Conservation (phyloP, 768 basidiomycete species). For the Goffeauzyma gilvescens region DNA sequence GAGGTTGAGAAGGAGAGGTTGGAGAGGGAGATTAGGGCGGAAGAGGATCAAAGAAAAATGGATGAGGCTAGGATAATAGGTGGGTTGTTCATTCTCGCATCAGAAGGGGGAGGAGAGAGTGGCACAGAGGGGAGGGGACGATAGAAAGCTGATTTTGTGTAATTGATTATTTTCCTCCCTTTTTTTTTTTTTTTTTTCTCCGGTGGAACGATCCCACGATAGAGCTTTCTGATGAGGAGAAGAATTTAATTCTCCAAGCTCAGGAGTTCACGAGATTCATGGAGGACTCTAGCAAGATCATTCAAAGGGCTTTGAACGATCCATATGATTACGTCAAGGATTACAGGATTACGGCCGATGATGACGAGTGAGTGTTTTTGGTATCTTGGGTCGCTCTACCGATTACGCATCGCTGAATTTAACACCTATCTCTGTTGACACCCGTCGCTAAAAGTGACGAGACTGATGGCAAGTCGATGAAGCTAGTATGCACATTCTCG, state of each 20-base stretch:
- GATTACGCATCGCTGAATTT: not conserved
- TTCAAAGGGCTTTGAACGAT: constrained; percentile 85
- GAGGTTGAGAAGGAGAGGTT: constrained; percentile 72
- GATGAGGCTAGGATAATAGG: constrained; percentile 14
- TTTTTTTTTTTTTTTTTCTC: not conserved
- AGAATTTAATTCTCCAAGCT: constrained; percentile 57
- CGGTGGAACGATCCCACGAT: not conserved
- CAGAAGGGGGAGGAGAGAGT: no score
- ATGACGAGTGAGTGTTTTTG: constrained; percentile 47
- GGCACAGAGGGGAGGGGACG: no score
- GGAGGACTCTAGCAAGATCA: constrained; percentile 81
- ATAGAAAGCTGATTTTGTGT: not conserved
- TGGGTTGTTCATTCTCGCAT: no score
- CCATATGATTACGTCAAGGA: constrained; percentile 92
- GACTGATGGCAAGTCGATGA: constrained; percentile 70
- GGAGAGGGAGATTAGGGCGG: constrained; percentile 44
- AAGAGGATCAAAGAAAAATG: constrained; percentile 15
- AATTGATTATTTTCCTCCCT: not conserved
- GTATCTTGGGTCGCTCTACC: not conserved
- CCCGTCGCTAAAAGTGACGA: constrained; percentile 46
- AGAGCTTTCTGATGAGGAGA: constrained; percentile 79
- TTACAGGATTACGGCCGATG: constrained; percentile 75
- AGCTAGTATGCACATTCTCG: constrained; percentile 81
- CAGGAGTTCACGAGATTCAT: constrained; percentile 88
- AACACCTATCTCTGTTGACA: not conserved